Evolutionary conservation across 2,329 filamentous ascomycete species (phyloP), one percentile per base, ranked within the genome.

Genomic region (Fusarium lyarnte): DNA sequence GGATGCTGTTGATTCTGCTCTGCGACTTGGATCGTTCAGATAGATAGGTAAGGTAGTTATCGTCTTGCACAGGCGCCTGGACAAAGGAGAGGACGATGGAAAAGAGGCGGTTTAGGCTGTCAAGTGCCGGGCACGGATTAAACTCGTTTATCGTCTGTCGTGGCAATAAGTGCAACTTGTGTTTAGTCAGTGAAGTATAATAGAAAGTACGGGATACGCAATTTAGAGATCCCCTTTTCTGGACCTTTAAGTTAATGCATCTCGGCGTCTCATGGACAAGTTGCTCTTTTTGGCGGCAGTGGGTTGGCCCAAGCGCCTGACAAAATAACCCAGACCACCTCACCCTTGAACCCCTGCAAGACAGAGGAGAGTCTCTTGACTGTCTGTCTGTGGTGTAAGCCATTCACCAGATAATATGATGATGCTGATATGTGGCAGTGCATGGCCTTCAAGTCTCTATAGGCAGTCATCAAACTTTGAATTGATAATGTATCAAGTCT

Each of bases 181-280:
- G 63, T 60, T 74, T 72, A 65, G 58, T 73, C 68, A 73, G 73
- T 70, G 51, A 70, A 47, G 27, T 47, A 23, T 21, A 47, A 58
- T 45, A 51, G 49, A 63, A 63, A 41, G 47, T 51, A 57, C 46
- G 25, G 63, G 49, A 68, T 66, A 57, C 51, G 58, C 69, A 69
- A 58, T 64, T 63, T 69, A 58, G 77, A 77, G 75, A 73, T 78
- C 77, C 76, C 78, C 78, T 77, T 78, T 79, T 78, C 74, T 73
- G 71, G 74, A 72, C 61, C 74, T 77, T 62, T 63, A 69, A 58
- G 66, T 69, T 58, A 67, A 76, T 65, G 73, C 72, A 73, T 77
- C 66, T 65, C 64, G 68, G 66, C 69, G 65, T 64, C 62, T 73
- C 74, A 72, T 74, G 74, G 71, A 77, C 77, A 73, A 72, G 72